These are phyloP conservation scores for Fusarium gaditjirri DNA, from an alignment of 2,329 filamentous ascomycete genomes.

Conservation along the genomic window DNA sequence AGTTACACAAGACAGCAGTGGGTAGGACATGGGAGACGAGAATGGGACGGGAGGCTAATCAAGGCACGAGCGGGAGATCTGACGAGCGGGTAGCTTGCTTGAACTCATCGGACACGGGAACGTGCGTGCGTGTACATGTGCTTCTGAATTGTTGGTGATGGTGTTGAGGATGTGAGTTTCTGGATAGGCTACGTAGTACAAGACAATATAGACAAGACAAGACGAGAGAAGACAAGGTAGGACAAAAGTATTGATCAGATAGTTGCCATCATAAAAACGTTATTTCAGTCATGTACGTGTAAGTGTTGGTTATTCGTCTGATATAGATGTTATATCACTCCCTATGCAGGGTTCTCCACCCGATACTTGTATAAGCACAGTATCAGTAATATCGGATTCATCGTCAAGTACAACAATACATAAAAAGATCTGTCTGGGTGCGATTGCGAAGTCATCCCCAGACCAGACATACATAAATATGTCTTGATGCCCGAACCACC, in stretches of 20 bases:
- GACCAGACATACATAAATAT: slow-evolving; percentile 5
- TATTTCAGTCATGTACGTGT: background rate
- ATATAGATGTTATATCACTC: background rate
- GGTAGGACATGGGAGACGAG: slow-evolving; percentile 23
- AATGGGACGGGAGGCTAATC: slow-evolving; percentile 25
- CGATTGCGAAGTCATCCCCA: slow-evolving; percentile 17
- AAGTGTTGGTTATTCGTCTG: background rate
- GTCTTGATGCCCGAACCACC: slow-evolving; percentile 41
- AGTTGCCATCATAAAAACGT: background rate
- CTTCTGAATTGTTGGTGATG: slow-evolving; percentile 28
- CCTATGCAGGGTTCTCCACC: background rate
- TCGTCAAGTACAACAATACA: slow-evolving; percentile 2
- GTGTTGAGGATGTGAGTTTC: background rate
- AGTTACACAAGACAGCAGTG: slow-evolving; percentile 11
- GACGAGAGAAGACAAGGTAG: background rate
- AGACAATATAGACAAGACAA: background rate
- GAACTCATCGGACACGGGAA: slow-evolving; percentile 46
- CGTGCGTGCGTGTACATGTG: slow-evolving; percentile 37
- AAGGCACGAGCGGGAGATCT: slow-evolving; percentile 39
- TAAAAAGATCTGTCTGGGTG: slow-evolving; percentile 1
- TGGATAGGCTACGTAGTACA: slow-evolving; percentile 8
- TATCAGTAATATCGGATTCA: background rate
- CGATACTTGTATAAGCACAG: background rate
- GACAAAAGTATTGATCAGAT: background rate
- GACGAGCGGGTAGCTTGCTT: slow-evolving; percentile 44